phyloP scores from a whole-genome alignment of 2,329 filamentous ascomycete species.

The Cladosporium sp. region DNA sequence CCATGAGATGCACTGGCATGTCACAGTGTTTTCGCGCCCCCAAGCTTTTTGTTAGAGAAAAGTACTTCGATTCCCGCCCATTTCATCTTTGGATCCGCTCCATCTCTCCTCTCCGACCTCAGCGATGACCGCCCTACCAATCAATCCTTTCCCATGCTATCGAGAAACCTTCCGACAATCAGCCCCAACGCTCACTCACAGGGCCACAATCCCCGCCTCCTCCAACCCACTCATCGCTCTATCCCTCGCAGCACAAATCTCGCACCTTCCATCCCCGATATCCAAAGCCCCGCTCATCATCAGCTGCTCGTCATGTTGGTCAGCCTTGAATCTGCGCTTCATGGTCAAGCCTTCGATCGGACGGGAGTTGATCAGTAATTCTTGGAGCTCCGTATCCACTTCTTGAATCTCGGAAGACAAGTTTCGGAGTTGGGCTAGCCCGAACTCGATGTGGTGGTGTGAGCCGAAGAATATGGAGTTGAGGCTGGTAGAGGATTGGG shows the following conservation, averaged over 20 bases:
- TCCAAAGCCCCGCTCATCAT: conserved; percentile 6
- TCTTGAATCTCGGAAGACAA: not conserved
- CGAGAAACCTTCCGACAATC: not conserved
- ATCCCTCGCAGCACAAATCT: not conserved
- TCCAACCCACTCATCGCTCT: not conserved
- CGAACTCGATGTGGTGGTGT: not conserved
- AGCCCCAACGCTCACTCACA: not conserved
- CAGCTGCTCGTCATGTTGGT: not conserved
- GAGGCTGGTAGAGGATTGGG: not conserved
- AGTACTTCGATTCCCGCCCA: too few species aligned
- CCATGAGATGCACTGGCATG: too few species aligned
- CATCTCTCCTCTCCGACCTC: not conserved
- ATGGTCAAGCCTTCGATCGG: not conserved
- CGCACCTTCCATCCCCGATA: not conserved
- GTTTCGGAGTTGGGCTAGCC: not conserved
- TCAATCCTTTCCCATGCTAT: not conserved
- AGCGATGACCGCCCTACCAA: not conserved
- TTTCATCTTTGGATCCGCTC: not conserved
- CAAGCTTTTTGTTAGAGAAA: too few species aligned
- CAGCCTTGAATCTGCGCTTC: not conserved
- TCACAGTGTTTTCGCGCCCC: too few species aligned
- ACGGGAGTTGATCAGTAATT: not conserved
- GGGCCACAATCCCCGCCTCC: not conserved
- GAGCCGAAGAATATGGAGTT: not conserved
- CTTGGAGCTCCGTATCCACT: not conserved